Conservation (phyloP, 495 filamentous ascomycete genomes). For the Penicillium diatomitis region DNA sequence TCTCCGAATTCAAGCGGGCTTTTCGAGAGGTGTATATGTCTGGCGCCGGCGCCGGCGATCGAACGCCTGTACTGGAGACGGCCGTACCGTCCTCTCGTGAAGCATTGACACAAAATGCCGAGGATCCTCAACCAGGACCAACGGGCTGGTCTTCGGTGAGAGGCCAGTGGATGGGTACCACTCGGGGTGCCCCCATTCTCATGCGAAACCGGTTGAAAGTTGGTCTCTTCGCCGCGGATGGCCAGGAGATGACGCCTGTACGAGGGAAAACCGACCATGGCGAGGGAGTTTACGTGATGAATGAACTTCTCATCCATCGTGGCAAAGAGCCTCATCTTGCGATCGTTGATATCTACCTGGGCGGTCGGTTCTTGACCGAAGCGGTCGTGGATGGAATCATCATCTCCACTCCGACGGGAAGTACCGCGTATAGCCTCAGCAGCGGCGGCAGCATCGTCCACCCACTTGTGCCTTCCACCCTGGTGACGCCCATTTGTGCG, state of each 20-base stretch:
- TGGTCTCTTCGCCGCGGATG: slow-evolving; percentile 59
- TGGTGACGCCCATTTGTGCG: slow-evolving; percentile 90
- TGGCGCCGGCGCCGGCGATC: slow-evolving; percentile 53
- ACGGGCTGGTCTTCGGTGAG: slow-evolving; percentile 63
- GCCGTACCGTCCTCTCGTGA: slow-evolving; percentile 5
- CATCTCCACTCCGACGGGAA: slow-evolving; percentile 85
- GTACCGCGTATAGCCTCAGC: slow-evolving; percentile 88
- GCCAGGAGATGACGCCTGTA: slow-evolving; percentile 33
- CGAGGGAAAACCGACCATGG: slow-evolving; percentile 30
- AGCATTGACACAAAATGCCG: slow-evolving; percentile 3
- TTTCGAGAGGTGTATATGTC: slow-evolving; percentile 93
- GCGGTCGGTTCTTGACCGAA: slow-evolving; percentile 77
- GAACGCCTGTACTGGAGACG: slow-evolving; percentile 26
- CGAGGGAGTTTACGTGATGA: slow-evolving; percentile 72
- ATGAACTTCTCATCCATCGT: slow-evolving; percentile 89
- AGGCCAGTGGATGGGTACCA: slow-evolving; percentile 73
- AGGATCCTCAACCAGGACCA: slow-evolving; percentile 21
- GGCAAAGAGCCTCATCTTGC: slow-evolving; percentile 83
- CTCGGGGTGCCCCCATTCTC: slow-evolving; percentile 65
- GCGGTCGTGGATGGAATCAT: slow-evolving; percentile 93
- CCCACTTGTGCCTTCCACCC: slow-evolving; percentile 74
- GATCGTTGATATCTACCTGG: slow-evolving; percentile 80
- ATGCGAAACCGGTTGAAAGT: slow-evolving; percentile 81
- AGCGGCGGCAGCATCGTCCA: slow-evolving; percentile 93
- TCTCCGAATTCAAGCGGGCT: slow-evolving; percentile 78